Conservation (phyloP, 2,329 filamentous ascomycete species). For the Fusarium sp. region DNA sequence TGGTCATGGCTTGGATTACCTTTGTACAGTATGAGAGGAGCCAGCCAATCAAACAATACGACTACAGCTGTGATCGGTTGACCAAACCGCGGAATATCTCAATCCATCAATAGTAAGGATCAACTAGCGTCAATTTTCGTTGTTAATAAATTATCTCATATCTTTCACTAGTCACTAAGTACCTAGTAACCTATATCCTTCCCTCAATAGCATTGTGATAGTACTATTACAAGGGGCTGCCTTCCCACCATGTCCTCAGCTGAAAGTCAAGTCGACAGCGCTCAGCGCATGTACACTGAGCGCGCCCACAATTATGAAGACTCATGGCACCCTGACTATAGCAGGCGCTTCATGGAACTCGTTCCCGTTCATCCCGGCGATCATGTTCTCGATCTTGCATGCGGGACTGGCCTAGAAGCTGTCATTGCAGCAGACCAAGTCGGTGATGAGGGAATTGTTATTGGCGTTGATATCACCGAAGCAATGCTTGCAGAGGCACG, state of each 20-base stretch:
- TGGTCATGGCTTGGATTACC: not conserved
- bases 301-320: conserved; percentile 50
- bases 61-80: not conserved
- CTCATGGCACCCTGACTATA: conserved; percentile 51
- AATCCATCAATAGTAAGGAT: not conserved
- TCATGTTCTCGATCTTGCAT: conserved; percentile 49
- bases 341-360: conserved; percentile 47
- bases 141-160: not conserved
- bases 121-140: not conserved
- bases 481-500: conserved; percentile 50
- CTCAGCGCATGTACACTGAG: conserved; percentile 49
- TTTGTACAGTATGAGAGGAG: not conserved
- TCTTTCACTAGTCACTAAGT: too few species aligned
- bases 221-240: not conserved
- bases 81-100: not conserved
- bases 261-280: conserved; percentile 24
- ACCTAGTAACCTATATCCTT: not conserved
- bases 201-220: not conserved
- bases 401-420: conserved; percentile 52
- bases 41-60: conserved; percentile 10
- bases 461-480: conserved; percentile 49
- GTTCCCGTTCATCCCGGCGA: conserved; percentile 43
- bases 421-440: conserved; percentile 47
- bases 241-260: conserved; percentile 6
- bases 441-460: conserved; percentile 44